A percentile compares a stretch with the other conserved stretches of the same genome.
These are phyloP conservation scores for Rhodotorula kratochvilovae DNA, from an alignment of 768 basidiomycete genomes.

Conservation along the genomic window DNA sequence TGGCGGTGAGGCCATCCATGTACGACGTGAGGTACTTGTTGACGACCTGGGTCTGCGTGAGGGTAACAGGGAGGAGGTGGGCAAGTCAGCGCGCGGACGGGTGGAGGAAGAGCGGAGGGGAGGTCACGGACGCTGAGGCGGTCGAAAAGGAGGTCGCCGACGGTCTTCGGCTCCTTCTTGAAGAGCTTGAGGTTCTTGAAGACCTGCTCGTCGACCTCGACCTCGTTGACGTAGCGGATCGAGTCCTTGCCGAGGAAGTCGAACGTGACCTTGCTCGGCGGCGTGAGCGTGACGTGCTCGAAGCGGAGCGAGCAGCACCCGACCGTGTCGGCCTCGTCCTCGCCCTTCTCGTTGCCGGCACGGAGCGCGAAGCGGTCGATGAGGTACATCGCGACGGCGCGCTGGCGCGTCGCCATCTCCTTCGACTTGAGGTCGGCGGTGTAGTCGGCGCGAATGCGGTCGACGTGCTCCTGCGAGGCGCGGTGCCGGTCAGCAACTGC, in stretches of 20 bases:
- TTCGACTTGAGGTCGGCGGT: conserved; percentile 75
- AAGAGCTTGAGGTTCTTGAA: conserved; percentile 98
- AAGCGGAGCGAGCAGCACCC: conserved; percentile 97
- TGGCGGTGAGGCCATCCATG: conserved; percentile 97
- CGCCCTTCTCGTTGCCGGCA: conserved; percentile 98
- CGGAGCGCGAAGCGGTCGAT: conserved; percentile 95
- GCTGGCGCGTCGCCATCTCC: conserved; percentile 88
- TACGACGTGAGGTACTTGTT: conserved; percentile 89
- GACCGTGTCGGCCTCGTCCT: conserved; percentile 98
- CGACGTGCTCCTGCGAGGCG: conserved; percentile 69
- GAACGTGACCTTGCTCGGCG: conserved; percentile 81
- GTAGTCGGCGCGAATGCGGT: conserved; percentile 85
- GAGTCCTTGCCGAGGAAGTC: conserved; percentile 99
- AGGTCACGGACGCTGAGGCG: conserved; percentile 71
- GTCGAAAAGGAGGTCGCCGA: conserved; percentile 86
- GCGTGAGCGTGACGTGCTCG: conserved; percentile 89
- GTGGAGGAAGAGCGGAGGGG: neutral
- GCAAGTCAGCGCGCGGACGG: neutral
- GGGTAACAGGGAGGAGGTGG: neutral
- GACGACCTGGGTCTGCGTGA: conserved; percentile 65
- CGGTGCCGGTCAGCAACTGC: neutral
- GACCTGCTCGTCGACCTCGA: conserved; percentile 80
- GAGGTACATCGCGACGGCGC: conserved; percentile 99
- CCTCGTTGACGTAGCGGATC: conserved; percentile 90
- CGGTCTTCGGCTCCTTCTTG: conserved; percentile 79